Conservation (phyloP, 2,329 filamentous ascomycete species). For the Byssochlamys sp. region DNA sequence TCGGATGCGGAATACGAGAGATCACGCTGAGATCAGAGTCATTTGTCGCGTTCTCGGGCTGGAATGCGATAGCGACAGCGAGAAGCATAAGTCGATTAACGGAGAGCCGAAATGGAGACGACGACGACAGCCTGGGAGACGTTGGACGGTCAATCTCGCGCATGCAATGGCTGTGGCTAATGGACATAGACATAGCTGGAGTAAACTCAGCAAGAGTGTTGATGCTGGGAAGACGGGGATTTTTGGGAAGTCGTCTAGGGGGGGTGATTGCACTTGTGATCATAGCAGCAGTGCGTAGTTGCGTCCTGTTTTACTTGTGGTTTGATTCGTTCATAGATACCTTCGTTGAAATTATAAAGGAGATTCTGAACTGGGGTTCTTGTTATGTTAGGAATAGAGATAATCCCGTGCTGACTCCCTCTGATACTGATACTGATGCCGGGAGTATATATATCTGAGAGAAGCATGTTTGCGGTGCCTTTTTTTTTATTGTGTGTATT, state of each 20-base stretch:
- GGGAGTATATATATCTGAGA: no score
- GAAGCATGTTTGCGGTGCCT: no score
- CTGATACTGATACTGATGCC: no score
- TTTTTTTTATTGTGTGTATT: no score
- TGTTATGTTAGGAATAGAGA: no score
- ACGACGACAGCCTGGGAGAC: neutral
- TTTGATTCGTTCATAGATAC: no score
- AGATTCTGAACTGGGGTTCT: no score
- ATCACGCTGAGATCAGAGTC: conserved; percentile 58
- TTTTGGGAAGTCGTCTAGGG: neutral
- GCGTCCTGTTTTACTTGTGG: neutral
- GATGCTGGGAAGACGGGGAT: neutral
- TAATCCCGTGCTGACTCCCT: no score
- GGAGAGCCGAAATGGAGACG: neutral
- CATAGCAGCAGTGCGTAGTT: neutral
- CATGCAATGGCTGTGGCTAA: neutral
- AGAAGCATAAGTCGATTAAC: neutral
- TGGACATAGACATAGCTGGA: neutral
- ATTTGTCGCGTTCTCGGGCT: conserved; percentile 2
- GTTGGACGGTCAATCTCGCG: neutral
- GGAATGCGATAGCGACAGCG: neutral
- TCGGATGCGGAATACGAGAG: conserved; percentile 67
- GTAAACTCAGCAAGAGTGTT: neutral
- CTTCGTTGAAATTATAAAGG: no score
- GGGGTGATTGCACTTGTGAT: neutral